Evolutionary conservation across 257 asterid species (phyloP), one percentile per base, ranked within the genome.

Genomic region (Prunella vulgaris): DNA sequence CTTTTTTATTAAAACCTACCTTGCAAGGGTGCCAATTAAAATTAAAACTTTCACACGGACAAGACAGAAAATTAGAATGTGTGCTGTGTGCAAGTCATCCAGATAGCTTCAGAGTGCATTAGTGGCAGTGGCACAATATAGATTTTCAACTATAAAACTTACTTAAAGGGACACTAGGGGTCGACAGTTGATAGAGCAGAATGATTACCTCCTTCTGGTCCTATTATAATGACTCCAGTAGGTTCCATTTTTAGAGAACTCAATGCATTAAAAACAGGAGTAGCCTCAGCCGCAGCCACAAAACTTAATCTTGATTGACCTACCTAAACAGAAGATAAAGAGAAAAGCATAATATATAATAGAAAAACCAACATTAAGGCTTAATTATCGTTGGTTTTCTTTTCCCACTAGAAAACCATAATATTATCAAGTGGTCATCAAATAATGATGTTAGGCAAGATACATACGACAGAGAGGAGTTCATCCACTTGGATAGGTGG

Each of bases 161-260:
- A 8, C 40, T 52, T 18, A 42, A 53, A 28, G 52, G 20, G 51
- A 53, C 25, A 13, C 10, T 2, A 37, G 70, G 60, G 64, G 21
- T 48, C 60, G 17, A 7, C 1, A 44, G 20, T 27, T 42, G 22
- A 66, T 56, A 57, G 37, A 71, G 60, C 46, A 37, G 7, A 35
- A 37, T 35, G 49, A 44, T 58, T 40, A 76, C 99, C 99, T 87
- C 99, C 99, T 89, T 94, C 99, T 14, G 99, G 99, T 75, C 99
- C 99, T 81, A 93, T 72, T 59, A 93, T 87, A 76, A 90, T 71
- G 68, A 87, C 69, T 71, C 97, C 99, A 74, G 73, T 51, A 61
- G 88, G 48, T 79, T 83, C 94, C 62, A 70, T 75, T 20, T 64
- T 58, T 12, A 74, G 51, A 60, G 87, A 74, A 72, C 78, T 79